Conservation (phyloP, 495 filamentous ascomycete genomes). For the Penicillium tannophilum region DNA sequence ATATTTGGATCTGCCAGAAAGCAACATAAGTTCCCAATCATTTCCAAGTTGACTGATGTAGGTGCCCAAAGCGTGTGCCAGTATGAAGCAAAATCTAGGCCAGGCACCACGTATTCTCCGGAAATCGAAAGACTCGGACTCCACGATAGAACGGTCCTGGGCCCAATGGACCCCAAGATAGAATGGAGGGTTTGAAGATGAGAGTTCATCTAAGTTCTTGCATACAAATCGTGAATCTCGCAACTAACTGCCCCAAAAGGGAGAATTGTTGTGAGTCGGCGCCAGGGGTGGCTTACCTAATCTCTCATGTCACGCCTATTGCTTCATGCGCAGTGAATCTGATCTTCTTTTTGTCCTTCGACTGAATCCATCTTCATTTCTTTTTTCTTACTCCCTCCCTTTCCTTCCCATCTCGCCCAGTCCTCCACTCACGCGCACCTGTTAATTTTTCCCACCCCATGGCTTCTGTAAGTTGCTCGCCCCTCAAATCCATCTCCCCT, state of each 20-base stretch:
- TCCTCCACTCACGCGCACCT: constrained; percentile 11
- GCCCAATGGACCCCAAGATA: no score
- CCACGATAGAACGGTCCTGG: no score
- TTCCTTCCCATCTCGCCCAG: constrained; percentile 20
- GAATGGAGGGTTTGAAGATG: no score
- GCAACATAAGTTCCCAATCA: no score
- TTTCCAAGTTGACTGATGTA: no score
- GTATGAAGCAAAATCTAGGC: no score
- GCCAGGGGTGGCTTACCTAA: constrained; percentile 33
- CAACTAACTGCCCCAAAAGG: background rate
- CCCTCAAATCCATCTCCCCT: constrained; percentile 21
- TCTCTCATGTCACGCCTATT: constrained; percentile 24
- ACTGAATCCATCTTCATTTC: constrained; percentile 24
- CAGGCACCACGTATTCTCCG: no score
- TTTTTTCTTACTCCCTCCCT: constrained; percentile 23
- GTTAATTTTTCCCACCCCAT: constrained; percentile 32
- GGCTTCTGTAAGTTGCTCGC: constrained; percentile 55
- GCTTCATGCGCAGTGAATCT: constrained; percentile 29
- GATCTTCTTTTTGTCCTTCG: constrained; percentile 25
- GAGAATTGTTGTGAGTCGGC: constrained; percentile 5
- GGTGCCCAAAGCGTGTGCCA: no score
- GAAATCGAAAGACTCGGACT: no score
- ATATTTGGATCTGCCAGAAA: no score
- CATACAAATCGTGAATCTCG: background rate
- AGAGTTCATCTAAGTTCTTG: no score